Evolutionary conservation across 2,329 filamentous ascomycete species (phyloP).

Genomic region (Aurifilum marmelostoma): DNA sequence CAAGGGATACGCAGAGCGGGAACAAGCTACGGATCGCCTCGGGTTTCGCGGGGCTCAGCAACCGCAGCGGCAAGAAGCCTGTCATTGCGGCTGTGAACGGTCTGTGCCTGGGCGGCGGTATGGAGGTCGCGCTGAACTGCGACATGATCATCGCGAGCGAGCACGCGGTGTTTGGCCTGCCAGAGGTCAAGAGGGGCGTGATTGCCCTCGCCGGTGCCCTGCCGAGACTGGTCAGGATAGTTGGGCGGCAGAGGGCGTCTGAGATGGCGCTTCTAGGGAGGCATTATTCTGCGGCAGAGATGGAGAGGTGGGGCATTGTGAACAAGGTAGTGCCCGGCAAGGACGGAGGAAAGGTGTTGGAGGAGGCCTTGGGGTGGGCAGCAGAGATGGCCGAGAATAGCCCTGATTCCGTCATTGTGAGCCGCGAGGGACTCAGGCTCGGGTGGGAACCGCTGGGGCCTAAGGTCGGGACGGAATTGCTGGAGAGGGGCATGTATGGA

Average conservation of each 20-base stretch:
- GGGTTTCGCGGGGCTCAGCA: slow-evolving; percentile 69
- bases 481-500: slow-evolving; percentile 62
- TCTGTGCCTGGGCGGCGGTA: slow-evolving; percentile 73
- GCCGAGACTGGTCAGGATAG: slow-evolving; percentile 64
- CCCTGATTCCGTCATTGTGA: slow-evolving; percentile 77
- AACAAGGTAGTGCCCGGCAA: slow-evolving; percentile 62
- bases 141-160: slow-evolving; percentile 70
- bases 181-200: slow-evolving; percentile 73
- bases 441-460: slow-evolving; percentile 73
- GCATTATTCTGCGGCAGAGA: slow-evolving; percentile 60
- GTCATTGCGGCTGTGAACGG: slow-evolving; percentile 79
- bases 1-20: slow-evolving; percentile 17
- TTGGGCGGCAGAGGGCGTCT: slow-evolving; percentile 70
- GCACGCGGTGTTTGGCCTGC: slow-evolving; percentile 66
- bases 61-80: slow-evolving; percentile 71
- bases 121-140: slow-evolving; percentile 75
- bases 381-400: slow-evolving; percentile 65
- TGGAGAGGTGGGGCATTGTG: slow-evolving; percentile 69
- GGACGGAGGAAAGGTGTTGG: slow-evolving; percentile 44
- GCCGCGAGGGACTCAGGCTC: slow-evolving; percentile 69
- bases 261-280: slow-evolving; percentile 72
- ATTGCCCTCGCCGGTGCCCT: slow-evolving; percentile 72
- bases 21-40: slow-evolving; percentile 41
- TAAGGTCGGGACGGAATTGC: slow-evolving; percentile 60
- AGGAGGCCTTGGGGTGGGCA: slow-evolving; percentile 65